Base-by-base conservation (phyloP, 2,329 filamentous ascomycete genomes). In the Arthroderma sp. region DNA sequence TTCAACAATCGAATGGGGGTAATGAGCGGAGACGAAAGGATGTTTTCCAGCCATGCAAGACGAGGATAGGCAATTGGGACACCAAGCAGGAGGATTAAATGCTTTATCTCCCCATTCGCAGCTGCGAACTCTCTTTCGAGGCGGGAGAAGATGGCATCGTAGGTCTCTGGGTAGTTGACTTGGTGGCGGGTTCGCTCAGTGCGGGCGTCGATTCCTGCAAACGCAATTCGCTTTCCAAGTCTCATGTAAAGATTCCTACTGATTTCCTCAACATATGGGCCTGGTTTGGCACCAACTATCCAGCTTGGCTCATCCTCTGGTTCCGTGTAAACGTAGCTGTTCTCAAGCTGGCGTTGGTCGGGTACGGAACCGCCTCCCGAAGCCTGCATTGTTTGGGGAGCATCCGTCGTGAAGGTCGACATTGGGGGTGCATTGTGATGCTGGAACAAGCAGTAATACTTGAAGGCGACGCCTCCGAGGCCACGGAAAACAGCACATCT, bases 21-120 rank as follows among this genome's bases (percentile, higher is more conserved):
- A 67, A 96, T 91, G 23, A 96, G 64, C 0, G 91, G 91, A 60
- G 88, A 94, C 15, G 81, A 81, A 64, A 97, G 81, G 58, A 96
- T 87, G 66, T 95, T 96, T 70, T 97, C 91, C 3, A 96, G 79
- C 91, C 91, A 96, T n/a, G 91, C 93, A 56, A 96, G 78, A 64
- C 91, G 88, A 1, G 77, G 78, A 62, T 81, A 78, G 1, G 76
- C 75, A 64, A 94, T 91, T 0, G 90, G 88, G 21, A 87, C 83
- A 57, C 86, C 86, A 1, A 85, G 74, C 9, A 85, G 71, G 21
- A 85, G 70, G 39, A 85, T 74, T 21, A 85, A 67, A 65, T 85
- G 82, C 70, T 82, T 84, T 66, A 85, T 79, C 17, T 79, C 74
- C 28, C 76, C 77, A 57, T 79, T 76, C 4, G 73, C 68, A 0